phyloP scores from a whole-genome alignment of 306 rosid genomes.

The Pachyrhizus erosus region DNA sequence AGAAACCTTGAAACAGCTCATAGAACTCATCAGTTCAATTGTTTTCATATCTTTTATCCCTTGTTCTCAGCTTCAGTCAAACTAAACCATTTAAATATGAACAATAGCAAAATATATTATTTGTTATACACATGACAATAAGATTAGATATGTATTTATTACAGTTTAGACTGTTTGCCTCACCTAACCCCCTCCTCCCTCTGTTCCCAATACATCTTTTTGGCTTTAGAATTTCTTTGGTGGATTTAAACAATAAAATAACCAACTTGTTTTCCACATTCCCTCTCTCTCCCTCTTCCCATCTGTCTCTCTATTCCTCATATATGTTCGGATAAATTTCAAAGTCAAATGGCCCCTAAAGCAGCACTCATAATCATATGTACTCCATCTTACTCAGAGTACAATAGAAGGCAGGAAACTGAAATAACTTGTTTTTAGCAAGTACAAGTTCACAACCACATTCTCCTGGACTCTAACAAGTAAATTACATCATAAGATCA shows the following conservation, averaged over 20 bases:
- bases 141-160: background rate
- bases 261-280: background rate
- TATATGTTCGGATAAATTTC: background rate
- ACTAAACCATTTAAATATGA: background rate
- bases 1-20: background rate
- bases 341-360: background rate
- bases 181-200: background rate
- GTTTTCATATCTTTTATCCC: background rate
- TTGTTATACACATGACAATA: background rate
- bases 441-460: background rate
- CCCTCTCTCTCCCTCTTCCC: background rate
- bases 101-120: background rate
- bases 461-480: background rate
- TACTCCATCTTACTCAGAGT: too few species aligned
- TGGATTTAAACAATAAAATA: background rate
- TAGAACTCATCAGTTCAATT: background rate
- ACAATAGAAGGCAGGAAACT: too few species aligned
- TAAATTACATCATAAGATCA: too few species aligned
- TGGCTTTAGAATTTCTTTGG: background rate
- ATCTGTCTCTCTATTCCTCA: background rate
- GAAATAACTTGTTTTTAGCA: background rate
- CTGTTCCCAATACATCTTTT: slow-evolving; percentile 2
- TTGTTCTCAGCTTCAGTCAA: background rate
- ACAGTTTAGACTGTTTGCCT: background rate
- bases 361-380: background rate